phyloP scores from a whole-genome alignment of 2,329 filamentous ascomycete genomes.

The Trichoderma aggressivum region DNA sequence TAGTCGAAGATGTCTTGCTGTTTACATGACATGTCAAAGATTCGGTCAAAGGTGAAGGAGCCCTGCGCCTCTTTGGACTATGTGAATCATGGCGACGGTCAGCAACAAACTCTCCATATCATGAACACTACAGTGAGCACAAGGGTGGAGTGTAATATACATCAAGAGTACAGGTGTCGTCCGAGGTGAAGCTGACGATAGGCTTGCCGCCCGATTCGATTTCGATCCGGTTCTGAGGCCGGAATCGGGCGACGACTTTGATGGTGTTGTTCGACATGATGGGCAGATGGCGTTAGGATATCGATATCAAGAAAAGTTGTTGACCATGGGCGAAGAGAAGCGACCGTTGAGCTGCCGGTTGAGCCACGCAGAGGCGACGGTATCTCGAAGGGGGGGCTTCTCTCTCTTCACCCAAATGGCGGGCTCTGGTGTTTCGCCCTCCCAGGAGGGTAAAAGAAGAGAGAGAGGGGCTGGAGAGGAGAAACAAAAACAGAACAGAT shows the following conservation, averaged over 20 bases:
- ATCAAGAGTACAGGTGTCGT: conserved; percentile 83
- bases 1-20: conserved; percentile 97
- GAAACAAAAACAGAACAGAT: not conserved
- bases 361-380: conserved; percentile 15
- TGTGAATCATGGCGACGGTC: conserved; percentile 36
- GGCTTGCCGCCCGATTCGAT: conserved; percentile 85
- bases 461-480: not conserved
- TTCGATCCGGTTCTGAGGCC: conserved; percentile 95
- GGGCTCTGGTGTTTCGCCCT: conserved; percentile 4
- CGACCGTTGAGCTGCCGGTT: not conserved
- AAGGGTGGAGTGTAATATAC: conserved; percentile 47
- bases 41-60: conserved; percentile 93
- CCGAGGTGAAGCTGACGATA: conserved; percentile 82
- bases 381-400: not conserved
- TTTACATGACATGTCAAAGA: conserved; percentile 89
- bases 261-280: conserved; percentile 63
- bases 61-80: conserved; percentile 80
- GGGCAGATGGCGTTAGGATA: conserved; percentile 24
- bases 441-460: not conserved
- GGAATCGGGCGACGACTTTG: conserved; percentile 95
- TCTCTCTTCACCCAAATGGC: conserved; percentile 17
- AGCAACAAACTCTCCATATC: not conserved
- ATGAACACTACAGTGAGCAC: not conserved
- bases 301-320: conserved; percentile 24
- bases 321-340: conserved; percentile 26